A percentile compares a stretch with the other conserved stretches of the same genome.
Conservation (phyloP, 352 stramenopile genomes). For the Globisporangium cederbergense region DNA sequence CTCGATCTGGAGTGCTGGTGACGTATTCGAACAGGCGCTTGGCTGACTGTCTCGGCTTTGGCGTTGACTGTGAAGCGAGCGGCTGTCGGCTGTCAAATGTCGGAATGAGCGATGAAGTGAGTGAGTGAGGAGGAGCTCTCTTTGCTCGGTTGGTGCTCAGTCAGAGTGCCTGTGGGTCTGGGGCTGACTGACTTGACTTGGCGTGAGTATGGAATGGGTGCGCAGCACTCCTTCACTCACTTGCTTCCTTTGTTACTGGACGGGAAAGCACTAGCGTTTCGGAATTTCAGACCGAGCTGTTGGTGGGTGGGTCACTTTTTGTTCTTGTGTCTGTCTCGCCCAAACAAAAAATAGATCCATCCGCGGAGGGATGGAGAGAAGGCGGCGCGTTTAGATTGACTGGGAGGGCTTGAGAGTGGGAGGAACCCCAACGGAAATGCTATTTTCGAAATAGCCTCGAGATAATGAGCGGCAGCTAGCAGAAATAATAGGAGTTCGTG, state of each 20-base stretch:
- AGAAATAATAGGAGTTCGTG: too few species aligned
- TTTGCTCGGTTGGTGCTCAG: not conserved
- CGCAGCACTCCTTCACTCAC: too few species aligned
- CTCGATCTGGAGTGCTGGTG: not conserved
- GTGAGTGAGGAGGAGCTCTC: not conserved
- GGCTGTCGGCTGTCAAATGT: conserved; percentile 1
- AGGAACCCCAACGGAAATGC: too few species aligned
- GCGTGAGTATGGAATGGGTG: not conserved
- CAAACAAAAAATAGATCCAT: not conserved
- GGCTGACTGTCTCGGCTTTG: not conserved
- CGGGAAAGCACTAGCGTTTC: conserved; percentile 2
- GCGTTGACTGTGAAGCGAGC: too few species aligned
- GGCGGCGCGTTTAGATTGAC: too few species aligned
- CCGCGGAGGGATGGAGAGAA: too few species aligned
- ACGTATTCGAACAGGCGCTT: not conserved
- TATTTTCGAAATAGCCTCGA: too few species aligned
- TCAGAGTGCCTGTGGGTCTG: too few species aligned
- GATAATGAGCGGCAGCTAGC: too few species aligned
- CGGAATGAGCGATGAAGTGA: conserved; percentile 10
- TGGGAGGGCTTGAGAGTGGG: too few species aligned
- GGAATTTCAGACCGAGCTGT: not conserved
- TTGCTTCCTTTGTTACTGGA: not conserved
- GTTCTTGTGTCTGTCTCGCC: not conserved
- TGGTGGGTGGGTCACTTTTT: too few species aligned
- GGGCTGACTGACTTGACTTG: too few species aligned